Evolutionary conservation across 192 early-diverging fungal genomes (phyloP).

Genomic region (Umbelopsis vinacea): DNA sequence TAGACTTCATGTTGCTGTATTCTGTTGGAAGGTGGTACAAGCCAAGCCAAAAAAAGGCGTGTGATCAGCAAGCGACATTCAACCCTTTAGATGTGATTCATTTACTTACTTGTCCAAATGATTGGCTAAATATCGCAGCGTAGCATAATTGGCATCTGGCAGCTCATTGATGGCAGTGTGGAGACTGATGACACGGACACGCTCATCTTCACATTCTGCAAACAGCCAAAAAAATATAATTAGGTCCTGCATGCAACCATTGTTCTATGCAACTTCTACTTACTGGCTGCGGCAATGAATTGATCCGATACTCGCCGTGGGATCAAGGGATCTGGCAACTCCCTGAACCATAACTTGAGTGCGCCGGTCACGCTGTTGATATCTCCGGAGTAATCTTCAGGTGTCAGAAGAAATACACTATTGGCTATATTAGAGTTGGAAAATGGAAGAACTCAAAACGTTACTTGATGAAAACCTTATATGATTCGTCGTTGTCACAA

Average conservation of each 20-base stretch:
- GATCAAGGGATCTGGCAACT: conserved; percentile 90
- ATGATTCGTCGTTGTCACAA: not conserved
- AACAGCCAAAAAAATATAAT: not conserved
- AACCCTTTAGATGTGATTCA: not conserved
- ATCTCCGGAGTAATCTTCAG: conserved; percentile 65
- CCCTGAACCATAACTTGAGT: conserved; percentile 93
- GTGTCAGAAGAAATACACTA: conserved; percentile 4
- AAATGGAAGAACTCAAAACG: not conserved
- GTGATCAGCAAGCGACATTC: not conserved
- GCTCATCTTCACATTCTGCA: conserved; percentile 68
- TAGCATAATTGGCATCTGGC: conserved; percentile 82
- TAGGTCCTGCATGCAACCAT: not conserved
- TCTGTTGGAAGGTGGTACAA: conserved; percentile 38
- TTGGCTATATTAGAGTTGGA: not conserved
- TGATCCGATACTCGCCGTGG: conserved; percentile 66
- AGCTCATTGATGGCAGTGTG: conserved; percentile 79
- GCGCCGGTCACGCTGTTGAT: conserved; percentile 85
- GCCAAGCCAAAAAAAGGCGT: not conserved
- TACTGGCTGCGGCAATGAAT: conserved; percentile 75
- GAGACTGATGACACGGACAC: conserved; percentile 61
- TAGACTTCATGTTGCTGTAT: conserved; percentile 74
- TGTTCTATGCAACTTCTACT: conserved; percentile 26
- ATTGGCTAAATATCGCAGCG: conserved; percentile 75
- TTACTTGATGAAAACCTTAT: too few species aligned
- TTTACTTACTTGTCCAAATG: conserved; percentile 78